Evolutionary conservation across 371 early-diverging fungal genomes (phyloP).

Genomic region (Sporodiniella umbellata): DNA sequence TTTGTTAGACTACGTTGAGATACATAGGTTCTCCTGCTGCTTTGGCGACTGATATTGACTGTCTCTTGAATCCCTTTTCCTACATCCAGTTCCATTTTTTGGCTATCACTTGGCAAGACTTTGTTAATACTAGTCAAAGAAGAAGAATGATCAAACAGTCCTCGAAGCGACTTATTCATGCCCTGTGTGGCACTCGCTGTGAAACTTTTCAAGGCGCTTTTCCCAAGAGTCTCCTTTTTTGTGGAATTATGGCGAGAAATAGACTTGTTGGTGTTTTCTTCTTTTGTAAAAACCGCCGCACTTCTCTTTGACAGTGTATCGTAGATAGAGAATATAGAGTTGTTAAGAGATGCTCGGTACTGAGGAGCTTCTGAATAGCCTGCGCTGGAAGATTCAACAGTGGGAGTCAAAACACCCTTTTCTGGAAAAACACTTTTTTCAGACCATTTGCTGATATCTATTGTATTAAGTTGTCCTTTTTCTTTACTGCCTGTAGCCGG

Average conservation of each 20-base stretch:
- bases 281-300: neutral
- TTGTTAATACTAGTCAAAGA: slow-evolving; percentile 7
- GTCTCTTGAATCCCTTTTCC: neutral
- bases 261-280: neutral
- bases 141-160: slow-evolving; percentile 17
- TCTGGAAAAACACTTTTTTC: too few species aligned
- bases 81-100: slow-evolving; percentile 19
- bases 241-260: slow-evolving; percentile 10
- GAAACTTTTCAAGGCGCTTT: slow-evolving; percentile 15
- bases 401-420: too few species aligned
- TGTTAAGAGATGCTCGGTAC: slow-evolving; percentile 18
- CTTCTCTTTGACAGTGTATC: slow-evolving; percentile 13
- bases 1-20: neutral
- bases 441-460: slow-evolving; percentile 22
- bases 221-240: slow-evolving; percentile 15
- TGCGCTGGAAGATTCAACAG: too few species aligned
- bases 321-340: slow-evolving; percentile 10
- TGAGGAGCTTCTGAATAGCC: slow-evolving; percentile 4
- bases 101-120: slow-evolving; percentile 16
- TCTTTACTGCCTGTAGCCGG: neutral
- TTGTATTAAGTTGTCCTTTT: neutral
- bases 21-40: neutral
- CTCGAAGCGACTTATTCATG: slow-evolving; percentile 16
- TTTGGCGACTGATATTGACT: neutral
- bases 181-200: slow-evolving; percentile 12